Evolutionary conservation across 176 grass and related monocot genomes (phyloP).

Genomic region (Guadua angustifolia): DNA sequence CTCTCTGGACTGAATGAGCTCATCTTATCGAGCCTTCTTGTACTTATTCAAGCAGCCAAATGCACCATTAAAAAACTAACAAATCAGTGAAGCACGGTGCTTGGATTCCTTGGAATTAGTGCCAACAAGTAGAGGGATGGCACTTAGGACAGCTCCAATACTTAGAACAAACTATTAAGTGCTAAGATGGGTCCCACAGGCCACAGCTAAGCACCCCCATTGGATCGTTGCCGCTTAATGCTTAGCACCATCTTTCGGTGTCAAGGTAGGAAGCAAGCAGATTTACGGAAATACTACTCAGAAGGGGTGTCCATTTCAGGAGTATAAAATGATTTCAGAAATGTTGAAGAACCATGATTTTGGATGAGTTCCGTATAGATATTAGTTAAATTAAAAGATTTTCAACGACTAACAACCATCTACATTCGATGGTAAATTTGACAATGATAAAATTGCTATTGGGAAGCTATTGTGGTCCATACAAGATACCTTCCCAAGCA

Average conservation of each 20-base stretch:
- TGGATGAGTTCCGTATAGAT: neutral
- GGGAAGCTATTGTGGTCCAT: neutral
- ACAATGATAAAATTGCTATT: neutral
- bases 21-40: neutral
- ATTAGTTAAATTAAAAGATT: slow-evolving; percentile 20
- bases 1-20: neutral
- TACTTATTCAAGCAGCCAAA: neutral
- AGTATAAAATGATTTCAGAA: neutral
- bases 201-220: neutral
- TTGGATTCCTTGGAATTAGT: neutral
- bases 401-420: neutral
- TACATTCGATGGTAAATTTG: neutral
- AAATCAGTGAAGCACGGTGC: neutral
- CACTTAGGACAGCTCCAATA: neutral
- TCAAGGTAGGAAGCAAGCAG: neutral
- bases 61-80: neutral
- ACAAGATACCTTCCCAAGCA: neutral
- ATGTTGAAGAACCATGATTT: neutral
- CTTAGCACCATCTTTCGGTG: neutral
- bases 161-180: neutral
- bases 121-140: neutral
- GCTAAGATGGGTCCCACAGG: neutral
- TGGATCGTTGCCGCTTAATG: neutral
- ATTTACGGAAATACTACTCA: neutral
- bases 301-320: neutral